Evolutionary conservation across 1,139 yeast genomes (phyloP), one percentile per base, ranked within the genome.

Genomic region (Entelexis paramagnoliae): DNA sequence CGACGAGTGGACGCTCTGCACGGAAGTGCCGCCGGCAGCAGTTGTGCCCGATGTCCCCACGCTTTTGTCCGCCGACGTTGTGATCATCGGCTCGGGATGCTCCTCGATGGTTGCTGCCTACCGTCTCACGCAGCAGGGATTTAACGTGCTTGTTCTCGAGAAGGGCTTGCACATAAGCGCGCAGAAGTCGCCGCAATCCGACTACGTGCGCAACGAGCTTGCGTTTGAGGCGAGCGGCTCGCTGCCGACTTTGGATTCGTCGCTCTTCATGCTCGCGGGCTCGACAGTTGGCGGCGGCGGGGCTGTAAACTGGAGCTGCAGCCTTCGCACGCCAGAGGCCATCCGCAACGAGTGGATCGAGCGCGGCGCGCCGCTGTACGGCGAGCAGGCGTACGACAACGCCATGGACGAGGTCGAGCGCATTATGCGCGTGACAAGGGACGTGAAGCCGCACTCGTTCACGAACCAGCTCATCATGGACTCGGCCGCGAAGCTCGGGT

Each of bases 221-320:
- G 64, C 76, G 54, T 78, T 70, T 59, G 81, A 78, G 62, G 58
- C 61, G 20, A 61, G 63, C 1, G 81, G 79, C 4, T 56, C 64
- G 1, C 51, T 73, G 16, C 59, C 71, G 10, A 54, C 62, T 4
- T 67, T 67, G 48, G 76, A 72, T 55, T 73, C 70, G 22, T 52
- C 61, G 48, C 51, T 73, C 36, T 62, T 69, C 28, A 58, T 77
- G 3, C 63, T 77, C 49, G 80, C 82, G 0, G 83, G 82, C 1
- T 60, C 79, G 1, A 76, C 78, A 1, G 74, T 78, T 56, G 83
- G 83, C 9, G 83, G 83, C 11, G 83, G 82, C 4, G 68, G 79
- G 7, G 77, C 82, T 4, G 75, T 78, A 46, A 78, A 78, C 63
- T 78, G 83, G 83, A 73, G 78, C n/a, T 81, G 82, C 11, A 70